Conservation (phyloP, 331 rosid genomes). For the Stylosanthes scabra region DNA sequence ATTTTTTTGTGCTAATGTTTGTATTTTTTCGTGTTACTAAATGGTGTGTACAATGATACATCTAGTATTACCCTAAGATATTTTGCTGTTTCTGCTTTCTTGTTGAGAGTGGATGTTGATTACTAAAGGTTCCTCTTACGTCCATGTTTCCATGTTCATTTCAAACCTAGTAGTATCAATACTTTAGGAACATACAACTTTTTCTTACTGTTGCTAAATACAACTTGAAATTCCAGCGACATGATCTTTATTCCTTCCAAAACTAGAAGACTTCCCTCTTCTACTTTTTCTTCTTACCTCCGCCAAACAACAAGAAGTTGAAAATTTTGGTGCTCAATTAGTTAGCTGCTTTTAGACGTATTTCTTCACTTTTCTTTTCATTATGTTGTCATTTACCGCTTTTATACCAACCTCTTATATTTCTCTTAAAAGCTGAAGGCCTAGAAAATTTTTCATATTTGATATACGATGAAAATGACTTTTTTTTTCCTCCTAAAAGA, state of each 20-base stretch:
- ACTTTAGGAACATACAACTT: background rate
- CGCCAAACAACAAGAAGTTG: slow-evolving; percentile 14
- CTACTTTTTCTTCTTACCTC: background rate
- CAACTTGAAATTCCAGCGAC: slow-evolving; percentile 33
- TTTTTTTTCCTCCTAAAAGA: background rate
- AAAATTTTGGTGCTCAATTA: slow-evolving; percentile 19
- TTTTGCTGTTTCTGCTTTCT: slow-evolving; percentile 24
- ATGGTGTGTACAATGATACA: too few species aligned
- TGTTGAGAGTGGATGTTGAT: slow-evolving; percentile 23
- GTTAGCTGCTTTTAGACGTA: background rate
- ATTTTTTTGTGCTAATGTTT: too few species aligned
- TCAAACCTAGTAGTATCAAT: slow-evolving; percentile 6
- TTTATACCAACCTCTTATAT: slow-evolving; percentile 16
- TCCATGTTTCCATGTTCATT: slow-evolving; percentile 16
- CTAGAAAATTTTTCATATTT: slow-evolving; percentile 14
- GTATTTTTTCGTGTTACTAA: too few species aligned
- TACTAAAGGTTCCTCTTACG: slow-evolving; percentile 20
- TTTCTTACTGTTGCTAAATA: background rate
- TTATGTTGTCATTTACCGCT: slow-evolving; percentile 26
- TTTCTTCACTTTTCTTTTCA: background rate
- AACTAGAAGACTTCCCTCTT: background rate
- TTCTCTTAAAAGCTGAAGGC: slow-evolving; percentile 13
- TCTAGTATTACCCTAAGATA: too few species aligned
- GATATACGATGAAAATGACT: slow-evolving; percentile 3
- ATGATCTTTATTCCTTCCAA: slow-evolving; percentile 27